Base-by-base conservation (phyloP, 257 asterid species). In the Gentiana straminea region DNA sequence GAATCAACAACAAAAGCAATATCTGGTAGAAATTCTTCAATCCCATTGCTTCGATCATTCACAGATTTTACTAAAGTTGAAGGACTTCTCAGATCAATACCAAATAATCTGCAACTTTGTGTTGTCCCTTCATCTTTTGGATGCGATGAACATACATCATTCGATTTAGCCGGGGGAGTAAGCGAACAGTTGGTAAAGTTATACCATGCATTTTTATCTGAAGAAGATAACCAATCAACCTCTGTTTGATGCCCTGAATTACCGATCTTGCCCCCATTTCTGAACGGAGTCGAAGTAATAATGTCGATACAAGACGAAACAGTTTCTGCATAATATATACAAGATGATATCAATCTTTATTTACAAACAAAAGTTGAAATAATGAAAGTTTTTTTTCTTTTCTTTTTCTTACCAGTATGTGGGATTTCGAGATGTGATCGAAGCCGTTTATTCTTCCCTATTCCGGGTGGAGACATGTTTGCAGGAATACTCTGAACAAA, bases 71-170 rank as follows among this genome's bases (percentile, higher is more conserved):
- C 15, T 41, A 70, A 55, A 7, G 64, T 13, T 8, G 83, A 75
- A 61, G 95, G 73, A 44, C 77, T 71, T 50, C 75, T 88, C 77
- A 92, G 73, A 56, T 92, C 89, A 61, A 92, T 63, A 70, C 99
- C 99, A 60, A 92, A 88, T 74, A 92, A 73, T 47, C 94, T 72
- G 67, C 90, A 80, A 11, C 85, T 65, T 36, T 75, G 65, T 7
- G 78, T 45, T 63, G 81, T 81, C 71, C 69, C 77, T 56, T 57
- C 73, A 49, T 69, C 86, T 48, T 55, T 59, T 46, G n/a, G 68
- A 51, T 63, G 64, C 64, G 80, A 64, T 1, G 8, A 13, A 8
- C 51, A 67, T 69, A 72, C 62, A 59, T 62, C 68, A 37, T 69
- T 64, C 54, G 70, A 74, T 13, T 65, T 69, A 37, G 67, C 75